phyloP scores from a whole-genome alignment of 257 asterid genomes.

The Solanum paucissectum region DNA sequence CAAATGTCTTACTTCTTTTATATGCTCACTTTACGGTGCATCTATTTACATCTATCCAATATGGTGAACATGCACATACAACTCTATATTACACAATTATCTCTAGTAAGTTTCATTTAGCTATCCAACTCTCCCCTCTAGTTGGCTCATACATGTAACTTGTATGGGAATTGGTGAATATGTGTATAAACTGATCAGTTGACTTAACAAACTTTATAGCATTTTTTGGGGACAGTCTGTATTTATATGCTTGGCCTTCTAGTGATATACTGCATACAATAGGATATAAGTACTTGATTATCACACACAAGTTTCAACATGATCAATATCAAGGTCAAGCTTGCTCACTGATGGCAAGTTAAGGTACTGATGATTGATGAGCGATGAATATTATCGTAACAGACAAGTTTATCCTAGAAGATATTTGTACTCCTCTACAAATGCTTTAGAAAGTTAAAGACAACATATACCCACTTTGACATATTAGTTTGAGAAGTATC shows the following conservation, averaged over 20 bases:
- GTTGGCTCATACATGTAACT: neutral
- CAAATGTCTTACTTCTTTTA: neutral
- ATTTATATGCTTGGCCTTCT: neutral
- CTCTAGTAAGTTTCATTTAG: neutral
- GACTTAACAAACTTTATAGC: neutral
- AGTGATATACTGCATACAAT: neutral
- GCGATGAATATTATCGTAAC: neutral
- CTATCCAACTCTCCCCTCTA: neutral
- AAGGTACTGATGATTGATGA: neutral
- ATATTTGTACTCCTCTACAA: neutral
- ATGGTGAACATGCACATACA: neutral
- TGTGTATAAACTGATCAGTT: neutral
- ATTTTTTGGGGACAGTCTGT: neutral
- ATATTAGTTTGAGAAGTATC: neutral
- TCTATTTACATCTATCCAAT: neutral
- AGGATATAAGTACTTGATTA: neutral
- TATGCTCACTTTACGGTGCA: neutral
- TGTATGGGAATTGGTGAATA: neutral
- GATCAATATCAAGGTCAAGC: neutral
- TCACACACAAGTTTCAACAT: neutral
- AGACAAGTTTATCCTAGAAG: neutral
- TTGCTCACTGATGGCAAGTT: neutral
- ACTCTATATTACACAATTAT: neutral
- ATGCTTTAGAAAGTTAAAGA: neutral
- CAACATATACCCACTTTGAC: neutral